These are phyloP conservation scores for Trichoderma sp. DNA, from an alignment of 2,329 filamentous ascomycete species.

Conservation along the genomic window DNA sequence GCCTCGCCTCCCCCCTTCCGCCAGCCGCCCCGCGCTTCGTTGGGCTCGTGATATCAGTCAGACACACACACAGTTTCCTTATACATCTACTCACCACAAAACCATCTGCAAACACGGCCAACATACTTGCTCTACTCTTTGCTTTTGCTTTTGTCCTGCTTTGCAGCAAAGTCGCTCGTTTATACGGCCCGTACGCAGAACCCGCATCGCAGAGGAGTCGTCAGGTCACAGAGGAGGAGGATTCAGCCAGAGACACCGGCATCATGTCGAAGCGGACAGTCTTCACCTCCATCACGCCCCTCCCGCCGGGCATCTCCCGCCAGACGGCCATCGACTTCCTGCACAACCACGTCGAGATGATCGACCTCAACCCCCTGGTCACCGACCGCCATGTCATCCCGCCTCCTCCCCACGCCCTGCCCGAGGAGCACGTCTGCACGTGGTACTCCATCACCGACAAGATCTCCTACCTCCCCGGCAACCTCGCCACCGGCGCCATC, in stretches of 20 bases:
- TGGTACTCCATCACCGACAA: constrained; percentile 84
- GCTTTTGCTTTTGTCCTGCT: not conserved
- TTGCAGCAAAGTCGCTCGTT: too few species aligned
- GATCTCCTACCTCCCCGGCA: constrained; percentile 73
- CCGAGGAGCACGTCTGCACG: constrained; percentile 69
- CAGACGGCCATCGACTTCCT: constrained; percentile 74
- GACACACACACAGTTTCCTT: not conserved
- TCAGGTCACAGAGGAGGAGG: not conserved
- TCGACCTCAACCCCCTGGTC: constrained; percentile 83
- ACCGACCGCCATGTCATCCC: constrained; percentile 69
- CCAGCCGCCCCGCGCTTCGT: constrained; percentile 11
- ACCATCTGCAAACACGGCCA: not conserved
- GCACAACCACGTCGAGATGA: constrained; percentile 79
- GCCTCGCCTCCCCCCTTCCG: constrained; percentile 1
- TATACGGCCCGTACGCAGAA: too few species aligned
- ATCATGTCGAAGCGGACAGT: constrained; percentile 69
- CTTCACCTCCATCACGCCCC: constrained; percentile 78
- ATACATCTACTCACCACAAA: not conserved
- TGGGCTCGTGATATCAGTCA: constrained; percentile 23
- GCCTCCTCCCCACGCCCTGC: constrained; percentile 64
- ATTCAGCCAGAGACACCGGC: not conserved
- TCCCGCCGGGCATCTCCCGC: constrained; percentile 69
- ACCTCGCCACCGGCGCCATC: constrained; percentile 65
- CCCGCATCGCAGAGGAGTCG: not conserved
- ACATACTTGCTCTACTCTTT: not conserved